A percentile compares a stretch with the other conserved stretches of the same genome.
Evolutionary conservation across 2,329 filamentous ascomycete species (phyloP).

Genomic region (Calonectria crousiana): DNA sequence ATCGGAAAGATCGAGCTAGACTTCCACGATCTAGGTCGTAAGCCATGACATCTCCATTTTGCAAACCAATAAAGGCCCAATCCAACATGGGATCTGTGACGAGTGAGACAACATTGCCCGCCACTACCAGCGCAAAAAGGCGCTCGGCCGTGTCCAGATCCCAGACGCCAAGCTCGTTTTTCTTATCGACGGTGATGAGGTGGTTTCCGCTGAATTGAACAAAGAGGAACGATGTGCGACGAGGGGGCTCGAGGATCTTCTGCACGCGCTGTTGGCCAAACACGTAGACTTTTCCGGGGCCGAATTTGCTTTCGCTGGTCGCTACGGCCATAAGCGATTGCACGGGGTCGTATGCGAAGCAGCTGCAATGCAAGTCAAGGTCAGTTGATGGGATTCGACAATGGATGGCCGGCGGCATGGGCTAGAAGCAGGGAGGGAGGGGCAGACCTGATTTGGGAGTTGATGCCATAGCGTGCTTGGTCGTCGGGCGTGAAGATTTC

Average conservation of each 20-base stretch:
- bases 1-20: slow-evolving; percentile 77
- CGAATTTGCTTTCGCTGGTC: slow-evolving; percentile 88
- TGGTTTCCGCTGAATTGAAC: slow-evolving; percentile 90
- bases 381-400: slow-evolving; percentile 32
- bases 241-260: slow-evolving; percentile 77
- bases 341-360: slow-evolving; percentile 90
- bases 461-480: slow-evolving; percentile 85
- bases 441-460: slow-evolving; percentile 75
- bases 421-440: slow-evolving; percentile 18
- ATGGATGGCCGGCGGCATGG: slow-evolving; percentile 27
- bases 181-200: slow-evolving; percentile 85
- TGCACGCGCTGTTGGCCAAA: slow-evolving; percentile 86
- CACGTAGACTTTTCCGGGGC: slow-evolving; percentile 88
- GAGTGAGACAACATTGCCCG: slow-evolving; percentile 80
- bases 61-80: slow-evolving; percentile 88
- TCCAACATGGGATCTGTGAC: slow-evolving; percentile 91
- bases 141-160: slow-evolving; percentile 78
- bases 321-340: slow-evolving; percentile 94
- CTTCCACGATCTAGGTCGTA: slow-evolving; percentile 90
- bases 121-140: slow-evolving; percentile 78
- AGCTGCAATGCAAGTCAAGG: slow-evolving; percentile 58
- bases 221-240: slow-evolving; percentile 79
- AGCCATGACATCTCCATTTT: slow-evolving; percentile 87
- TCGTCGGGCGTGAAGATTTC: slow-evolving; percentile 88
- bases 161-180: slow-evolving; percentile 88